A percentile compares a stretch with the other conserved stretches of the same genome.
Conservation (phyloP, 2,329 filamentous ascomycete species). For the Ascochyta rabiei region DNA sequence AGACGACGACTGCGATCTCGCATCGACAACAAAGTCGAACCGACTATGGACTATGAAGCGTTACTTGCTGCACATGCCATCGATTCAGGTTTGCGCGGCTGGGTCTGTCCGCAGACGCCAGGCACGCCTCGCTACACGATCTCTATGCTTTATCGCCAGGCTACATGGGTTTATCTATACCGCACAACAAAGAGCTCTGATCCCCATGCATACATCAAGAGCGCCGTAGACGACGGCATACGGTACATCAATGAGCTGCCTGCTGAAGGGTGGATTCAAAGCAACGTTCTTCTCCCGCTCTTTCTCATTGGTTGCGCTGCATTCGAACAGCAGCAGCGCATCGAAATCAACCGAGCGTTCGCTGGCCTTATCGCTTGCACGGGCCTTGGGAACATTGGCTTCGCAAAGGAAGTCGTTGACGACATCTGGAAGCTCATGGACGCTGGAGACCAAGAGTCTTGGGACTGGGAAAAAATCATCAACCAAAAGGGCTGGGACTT, state of each 20-base stretch:
- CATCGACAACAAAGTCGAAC: conserved; percentile 66
- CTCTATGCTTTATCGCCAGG: conserved; percentile 66
- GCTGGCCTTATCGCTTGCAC: conserved; percentile 62
- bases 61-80: conserved; percentile 77
- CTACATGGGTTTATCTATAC: conserved; percentile 68
- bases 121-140: conserved; percentile 61
- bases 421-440: conserved; percentile 67
- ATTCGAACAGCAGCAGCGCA: conserved; percentile 61
- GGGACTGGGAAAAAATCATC: conserved; percentile 69
- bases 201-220: conserved; percentile 61
- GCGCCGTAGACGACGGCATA: conserved; percentile 64
- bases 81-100: conserved; percentile 73
- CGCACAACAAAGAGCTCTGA: conserved; percentile 64
- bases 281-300: conserved; percentile 65
- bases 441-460: conserved; percentile 59
- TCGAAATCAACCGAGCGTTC: conserved; percentile 62
- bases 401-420: conserved; percentile 61
- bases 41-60: conserved; percentile 73
- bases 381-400: conserved; percentile 63
- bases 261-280: conserved; percentile 61
- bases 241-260: conserved; percentile 62
- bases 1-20: conserved; percentile 75
- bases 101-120: conserved; percentile 67
- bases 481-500: conserved; percentile 65
- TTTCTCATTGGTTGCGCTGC: conserved; percentile 67